phyloP scores from a whole-genome alignment of 2,329 filamentous ascomycete genomes.

The Penicillium sp. region DNA sequence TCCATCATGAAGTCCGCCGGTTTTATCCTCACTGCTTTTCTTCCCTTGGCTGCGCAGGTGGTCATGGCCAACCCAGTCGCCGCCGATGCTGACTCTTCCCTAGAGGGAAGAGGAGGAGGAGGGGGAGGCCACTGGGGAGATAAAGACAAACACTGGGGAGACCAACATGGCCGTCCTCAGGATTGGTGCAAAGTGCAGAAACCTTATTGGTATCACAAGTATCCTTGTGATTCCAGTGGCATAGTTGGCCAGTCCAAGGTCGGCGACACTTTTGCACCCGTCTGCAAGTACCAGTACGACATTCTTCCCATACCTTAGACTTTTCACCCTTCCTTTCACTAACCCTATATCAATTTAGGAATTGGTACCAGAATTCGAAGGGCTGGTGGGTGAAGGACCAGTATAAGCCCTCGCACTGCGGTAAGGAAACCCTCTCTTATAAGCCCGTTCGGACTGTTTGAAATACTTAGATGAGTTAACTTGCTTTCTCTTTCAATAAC shows the following conservation, averaged over 20 bases:
- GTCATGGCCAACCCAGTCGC: neutral
- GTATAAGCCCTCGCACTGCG: neutral
- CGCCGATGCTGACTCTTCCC: neutral
- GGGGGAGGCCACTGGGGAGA: neutral
- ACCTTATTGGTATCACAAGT: conserved; percentile 5
- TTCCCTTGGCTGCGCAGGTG: conserved; percentile 1
- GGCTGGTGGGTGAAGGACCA: conserved; percentile 2
- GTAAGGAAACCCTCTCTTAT: neutral
- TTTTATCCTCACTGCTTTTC: neutral
- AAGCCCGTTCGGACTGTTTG: neutral
- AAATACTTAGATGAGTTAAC: neutral
- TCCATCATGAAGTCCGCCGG: conserved; percentile 6
- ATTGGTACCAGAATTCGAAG: conserved; percentile 7
- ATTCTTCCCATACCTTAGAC: neutral
- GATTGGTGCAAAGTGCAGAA: conserved; percentile 2
- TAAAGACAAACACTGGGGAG: neutral
- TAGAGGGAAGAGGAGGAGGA: conserved; percentile 1
- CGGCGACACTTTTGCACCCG: conserved; percentile 3
- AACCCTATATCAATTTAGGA: neutral
- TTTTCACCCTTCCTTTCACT: neutral
- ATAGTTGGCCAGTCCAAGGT: conserved; percentile 1
- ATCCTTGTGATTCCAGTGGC: conserved; percentile 6
- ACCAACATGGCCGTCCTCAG: neutral
- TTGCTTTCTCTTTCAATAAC: neutral
- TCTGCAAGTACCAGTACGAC: conserved; percentile 9